Base-by-base conservation (phyloP, 2,329 filamentous ascomycete species). In the Botrytis pseudocinerea region DNA sequence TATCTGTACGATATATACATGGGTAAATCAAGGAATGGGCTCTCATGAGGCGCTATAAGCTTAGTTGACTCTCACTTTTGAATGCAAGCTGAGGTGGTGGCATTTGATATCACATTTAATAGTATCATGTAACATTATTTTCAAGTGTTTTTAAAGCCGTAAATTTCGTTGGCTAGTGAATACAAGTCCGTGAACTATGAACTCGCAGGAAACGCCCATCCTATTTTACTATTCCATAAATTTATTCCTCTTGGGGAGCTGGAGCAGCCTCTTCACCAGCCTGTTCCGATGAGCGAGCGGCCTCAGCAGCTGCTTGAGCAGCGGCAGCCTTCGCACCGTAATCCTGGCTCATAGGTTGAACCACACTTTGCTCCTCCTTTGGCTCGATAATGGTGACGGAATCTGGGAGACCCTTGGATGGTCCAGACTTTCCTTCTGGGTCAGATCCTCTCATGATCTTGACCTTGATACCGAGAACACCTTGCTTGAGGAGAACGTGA, bases 371-470 rank as follows among this genome's bases (percentile, higher is more conserved):
- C 91, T 99, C 96, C 88, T 99, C 96, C 93, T 99, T 99, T 87
- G 96, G 97, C 90, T 99, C 96, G 86, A 98, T 97, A 87, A 99
- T 96, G 85, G 95, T 98, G 85, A 99, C 96, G 84, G 94, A 94
- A 86, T 99, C 96, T 81, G 96, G 96, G 79, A 99, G 93, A 80
- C 94, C 91, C 91, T 98, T 98, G 87, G 95, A 93, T 82, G 95
- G 95, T 80, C 96, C 94, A 82, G 94, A 91, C 92, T 99, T 99
- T 91, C 96, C 96, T 88, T 98, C 94, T 85, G 96, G 96, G 89
- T 99, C 96, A 81, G 94, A 96, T 84, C 96, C 96, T 85, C 97
- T 95, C 96, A 99, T 99, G 89, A 99, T 99, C 95, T 99, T 99
- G 87, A 99, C 96, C 92, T 99, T 99, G 89, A 99, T 99, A 88